Percentiles rank a stretch among this genome's conserved stretches.
Conservation (phyloP, 805 yeast species). For the Komagataella phaffii region DNA sequence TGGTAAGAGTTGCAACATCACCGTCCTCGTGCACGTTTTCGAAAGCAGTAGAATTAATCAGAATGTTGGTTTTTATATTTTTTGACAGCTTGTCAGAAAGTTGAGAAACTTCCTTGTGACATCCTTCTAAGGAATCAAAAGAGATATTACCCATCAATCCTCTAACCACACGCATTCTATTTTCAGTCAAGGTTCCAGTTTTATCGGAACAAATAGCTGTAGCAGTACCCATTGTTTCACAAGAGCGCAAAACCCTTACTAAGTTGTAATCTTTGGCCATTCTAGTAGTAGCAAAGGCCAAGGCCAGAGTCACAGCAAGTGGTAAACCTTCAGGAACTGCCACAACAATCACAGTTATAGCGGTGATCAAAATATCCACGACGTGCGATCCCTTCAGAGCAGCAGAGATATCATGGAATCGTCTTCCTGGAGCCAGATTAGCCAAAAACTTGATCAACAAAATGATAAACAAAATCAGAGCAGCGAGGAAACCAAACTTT, state of each 20-base stretch:
- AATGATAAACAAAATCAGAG: conserved; percentile 67
- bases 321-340: conserved; percentile 99
- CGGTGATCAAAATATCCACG: conserved; percentile 75
- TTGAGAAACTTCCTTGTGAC: background rate
- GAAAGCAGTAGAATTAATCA: conserved; percentile 82
- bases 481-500: conserved; percentile 84
- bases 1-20: conserved; percentile 1
- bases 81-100: conserved; percentile 11
- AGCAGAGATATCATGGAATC: conserved; percentile 28
- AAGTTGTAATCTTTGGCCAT: conserved; percentile 95
- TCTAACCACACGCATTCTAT: conserved; percentile 79
- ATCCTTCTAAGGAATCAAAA: conserved; percentile 18
- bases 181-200: conserved; percentile 94
- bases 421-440: conserved; percentile 39
- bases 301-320: conserved; percentile 88
- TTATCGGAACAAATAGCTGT: conserved; percentile 95
- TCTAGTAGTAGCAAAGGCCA: conserved; percentile 96
- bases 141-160: conserved; percentile 52
- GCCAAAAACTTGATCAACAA: conserved; percentile 65
- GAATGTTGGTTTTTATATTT: conserved; percentile 39
- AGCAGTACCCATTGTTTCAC: conserved; percentile 99
- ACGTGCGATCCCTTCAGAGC: conserved; percentile 78
- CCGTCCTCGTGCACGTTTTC: conserved; percentile 33
- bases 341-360: conserved; percentile 88
- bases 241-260: conserved; percentile 85